Conservation (phyloP, 2,329 filamentous ascomycete genomes). For the Trichoderma sp. region DNA sequence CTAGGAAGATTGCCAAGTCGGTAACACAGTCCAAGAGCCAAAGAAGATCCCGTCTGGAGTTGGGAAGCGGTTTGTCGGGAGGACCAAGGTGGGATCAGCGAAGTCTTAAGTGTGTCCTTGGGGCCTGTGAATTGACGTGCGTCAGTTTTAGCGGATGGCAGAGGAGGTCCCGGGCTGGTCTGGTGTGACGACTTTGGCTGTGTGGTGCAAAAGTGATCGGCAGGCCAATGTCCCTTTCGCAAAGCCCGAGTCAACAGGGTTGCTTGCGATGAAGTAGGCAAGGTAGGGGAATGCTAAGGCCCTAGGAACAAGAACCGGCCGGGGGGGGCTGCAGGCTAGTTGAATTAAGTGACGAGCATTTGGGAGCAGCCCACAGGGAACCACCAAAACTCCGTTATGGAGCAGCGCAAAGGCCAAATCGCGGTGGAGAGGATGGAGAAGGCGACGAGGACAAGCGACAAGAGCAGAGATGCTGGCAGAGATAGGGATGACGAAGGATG, state of each 20-base stretch:
- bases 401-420: conserved; percentile 23
- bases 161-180: conserved; percentile 28
- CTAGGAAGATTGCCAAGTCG: conserved; percentile 49
- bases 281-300: conserved; percentile 40
- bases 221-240: conserved; percentile 55
- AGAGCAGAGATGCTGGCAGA: conserved; percentile 19
- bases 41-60: conserved; percentile 43
- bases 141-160: conserved; percentile 40
- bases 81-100: conserved; percentile 57
- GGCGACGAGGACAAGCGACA: conserved; percentile 13
- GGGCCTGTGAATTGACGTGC: conserved; percentile 44
- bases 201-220: conserved; percentile 56
- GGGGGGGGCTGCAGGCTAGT: conserved; percentile 42
- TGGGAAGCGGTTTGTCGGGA: conserved; percentile 39
- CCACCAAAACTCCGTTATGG: conserved; percentile 24
- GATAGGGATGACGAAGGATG: conserved; percentile 21
- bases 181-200: conserved; percentile 53
- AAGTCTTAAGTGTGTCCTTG: conserved; percentile 58
- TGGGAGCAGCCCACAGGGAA: conserved; percentile 26
- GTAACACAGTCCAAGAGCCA: conserved; percentile 47
- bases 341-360: conserved; percentile 29
- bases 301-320: conserved; percentile 41
- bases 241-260: conserved; percentile 51
- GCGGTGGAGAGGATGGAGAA: conserved; percentile 28
- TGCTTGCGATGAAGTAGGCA: conserved; percentile 47